A percentile compares a stretch with the other conserved stretches of the same genome.
phyloP scores from a whole-genome alignment of 331 rosid species.

The Pyrus hybrid region DNA sequence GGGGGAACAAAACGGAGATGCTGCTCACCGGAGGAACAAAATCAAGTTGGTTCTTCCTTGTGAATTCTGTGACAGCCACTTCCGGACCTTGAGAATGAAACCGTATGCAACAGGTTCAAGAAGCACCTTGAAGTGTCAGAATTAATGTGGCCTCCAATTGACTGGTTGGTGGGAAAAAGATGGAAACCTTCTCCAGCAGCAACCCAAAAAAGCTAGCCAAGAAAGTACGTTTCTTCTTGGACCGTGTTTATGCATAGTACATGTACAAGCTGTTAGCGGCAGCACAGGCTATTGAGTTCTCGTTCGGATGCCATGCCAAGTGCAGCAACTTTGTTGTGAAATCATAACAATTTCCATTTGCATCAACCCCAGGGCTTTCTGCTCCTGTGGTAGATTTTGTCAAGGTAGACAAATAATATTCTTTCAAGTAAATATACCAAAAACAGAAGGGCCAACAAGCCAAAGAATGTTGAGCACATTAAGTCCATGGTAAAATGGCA shows the following conservation, averaged over 20 bases:
- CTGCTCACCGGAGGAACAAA: constrained; percentile 56
- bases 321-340: constrained; percentile 94
- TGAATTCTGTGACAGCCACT: constrained; percentile 48
- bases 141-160: constrained; percentile 57
- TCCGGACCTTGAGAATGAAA: constrained; percentile 32
- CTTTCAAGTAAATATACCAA: not conserved
- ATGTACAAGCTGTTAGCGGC: constrained; percentile 99
- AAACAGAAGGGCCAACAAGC: not conserved
- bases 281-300: constrained; percentile 94
- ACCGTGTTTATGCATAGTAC: constrained; percentile 77
- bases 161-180: constrained; percentile 50
- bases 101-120: constrained; percentile 42
- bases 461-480: not conserved
- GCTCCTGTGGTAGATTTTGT: constrained; percentile 53
- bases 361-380: constrained; percentile 71
- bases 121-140: constrained; percentile 40
- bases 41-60: constrained; percentile 60
- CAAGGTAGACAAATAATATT: not conserved
- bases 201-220: constrained; percentile 54
- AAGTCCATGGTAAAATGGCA: not conserved
- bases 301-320: constrained; percentile 95
- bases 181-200: constrained; percentile 53
- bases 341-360: constrained; percentile 92
- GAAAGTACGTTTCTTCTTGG: constrained; percentile 39
- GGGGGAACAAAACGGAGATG: constrained; percentile 14